A percentile compares a stretch with the other conserved stretches of the same genome.
These are phyloP conservation scores for Chlorella ohadii DNA, from an alignment of 139 green algal species.

Conservation along the genomic window DNA sequence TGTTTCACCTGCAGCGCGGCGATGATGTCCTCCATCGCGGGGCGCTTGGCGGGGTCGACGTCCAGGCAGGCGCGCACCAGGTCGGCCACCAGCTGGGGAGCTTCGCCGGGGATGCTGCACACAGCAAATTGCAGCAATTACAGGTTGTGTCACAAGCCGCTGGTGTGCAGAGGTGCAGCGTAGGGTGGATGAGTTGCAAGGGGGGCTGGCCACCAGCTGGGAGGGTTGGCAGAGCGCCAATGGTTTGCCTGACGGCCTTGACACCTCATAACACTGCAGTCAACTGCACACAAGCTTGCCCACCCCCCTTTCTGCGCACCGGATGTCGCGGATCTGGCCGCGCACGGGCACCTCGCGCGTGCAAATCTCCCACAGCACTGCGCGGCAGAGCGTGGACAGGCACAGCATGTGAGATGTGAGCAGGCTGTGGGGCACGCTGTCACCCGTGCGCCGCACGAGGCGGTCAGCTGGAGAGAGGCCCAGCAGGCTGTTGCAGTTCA, in stretches of 20 bases:
- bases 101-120: slow-evolving; percentile 3
- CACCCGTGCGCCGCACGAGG: neutral
- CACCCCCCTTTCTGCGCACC: too few species aligned
- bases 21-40: slow-evolving; percentile 21
- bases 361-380: slow-evolving; percentile 38
- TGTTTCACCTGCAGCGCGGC: neutral
- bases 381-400: neutral
- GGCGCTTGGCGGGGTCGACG: slow-evolving; percentile 21
- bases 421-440: neutral
- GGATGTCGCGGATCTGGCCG: slow-evolving; percentile 27
- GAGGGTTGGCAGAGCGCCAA: too few species aligned
- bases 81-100: slow-evolving; percentile 7
- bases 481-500: neutral
- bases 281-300: too few species aligned
- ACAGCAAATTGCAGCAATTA: too few species aligned
- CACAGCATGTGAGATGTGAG: too few species aligned
- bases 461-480: too few species aligned
- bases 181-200: too few species aligned
- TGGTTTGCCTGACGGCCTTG: too few species aligned
- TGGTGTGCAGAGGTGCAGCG: too few species aligned
- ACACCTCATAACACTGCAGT: too few species aligned
- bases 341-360: slow-evolving; percentile 26
- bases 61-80: slow-evolving; percentile 24
- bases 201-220: too few species aligned
- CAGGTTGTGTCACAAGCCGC: too few species aligned